Conservation (phyloP, 2,329 filamentous ascomycete genomes). For the Tolypocladium guangdongense region DNA sequence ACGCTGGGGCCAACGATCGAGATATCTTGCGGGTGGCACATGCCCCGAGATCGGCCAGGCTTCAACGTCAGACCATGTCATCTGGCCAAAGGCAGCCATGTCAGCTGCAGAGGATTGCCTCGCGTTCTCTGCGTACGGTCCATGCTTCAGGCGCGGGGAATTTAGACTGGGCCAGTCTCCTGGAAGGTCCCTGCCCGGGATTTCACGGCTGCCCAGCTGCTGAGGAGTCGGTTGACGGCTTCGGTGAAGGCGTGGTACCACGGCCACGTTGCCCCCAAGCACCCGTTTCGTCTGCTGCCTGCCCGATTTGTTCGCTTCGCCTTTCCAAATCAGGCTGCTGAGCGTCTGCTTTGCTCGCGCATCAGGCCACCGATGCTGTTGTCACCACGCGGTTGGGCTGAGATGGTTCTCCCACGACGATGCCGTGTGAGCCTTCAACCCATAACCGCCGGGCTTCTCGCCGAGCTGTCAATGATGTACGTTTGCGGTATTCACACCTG, state of each 20-base stretch:
- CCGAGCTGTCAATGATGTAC: neutral
- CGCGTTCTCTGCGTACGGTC: neutral
- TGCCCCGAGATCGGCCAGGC: neutral
- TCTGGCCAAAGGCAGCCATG: neutral
- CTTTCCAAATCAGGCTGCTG: slow-evolving; percentile 16
- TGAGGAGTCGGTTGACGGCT: neutral
- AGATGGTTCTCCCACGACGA: neutral
- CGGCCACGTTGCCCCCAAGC: neutral
- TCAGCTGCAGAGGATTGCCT: neutral
- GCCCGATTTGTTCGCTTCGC: slow-evolving; percentile 29
- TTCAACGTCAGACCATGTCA: neutral
- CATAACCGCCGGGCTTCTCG: neutral
- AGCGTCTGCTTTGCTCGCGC: neutral
- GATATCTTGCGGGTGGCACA: neutral
- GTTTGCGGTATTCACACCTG: neutral
- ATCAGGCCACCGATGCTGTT: slow-evolving; percentile 2
- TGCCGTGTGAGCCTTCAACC: neutral
- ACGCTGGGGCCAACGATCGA: neutral
- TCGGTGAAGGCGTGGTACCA: neutral
- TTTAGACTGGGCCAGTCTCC: neutral
- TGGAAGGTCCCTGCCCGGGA: neutral
- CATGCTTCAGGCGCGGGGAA: neutral
- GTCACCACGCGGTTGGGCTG: neutral
- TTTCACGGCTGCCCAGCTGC: neutral
- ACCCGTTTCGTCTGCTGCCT: slow-evolving; percentile 1